A percentile compares a stretch with the other conserved stretches of the same genome.
Evolutionary conservation across 345 rosid species (phyloP).

Genomic region (Syzygium grande): DNA sequence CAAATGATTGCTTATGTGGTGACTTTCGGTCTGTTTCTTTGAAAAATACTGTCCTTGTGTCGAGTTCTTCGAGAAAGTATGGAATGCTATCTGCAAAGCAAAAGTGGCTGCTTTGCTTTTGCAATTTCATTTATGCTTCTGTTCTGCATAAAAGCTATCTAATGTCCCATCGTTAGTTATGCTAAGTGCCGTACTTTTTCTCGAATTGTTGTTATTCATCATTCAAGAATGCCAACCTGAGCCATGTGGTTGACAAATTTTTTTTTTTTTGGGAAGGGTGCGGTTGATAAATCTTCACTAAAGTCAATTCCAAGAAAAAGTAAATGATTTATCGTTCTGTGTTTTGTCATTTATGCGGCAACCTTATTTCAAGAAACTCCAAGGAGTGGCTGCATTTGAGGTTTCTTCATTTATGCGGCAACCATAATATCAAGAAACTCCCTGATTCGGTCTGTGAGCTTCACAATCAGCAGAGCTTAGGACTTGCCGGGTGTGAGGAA

Average conservation of each 20-base stretch:
- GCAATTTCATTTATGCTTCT: neutral
- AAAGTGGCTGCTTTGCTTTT: neutral
- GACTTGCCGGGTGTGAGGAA: neutral
- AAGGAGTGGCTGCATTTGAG: constrained; percentile 7
- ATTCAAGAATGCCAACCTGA: neutral
- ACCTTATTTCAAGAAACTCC: too few relatives aligned
- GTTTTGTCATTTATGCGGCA: neutral
- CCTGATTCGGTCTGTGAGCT: constrained; percentile 16
- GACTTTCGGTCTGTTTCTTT: neutral
- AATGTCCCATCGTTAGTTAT: neutral
- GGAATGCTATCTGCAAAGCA: neutral
- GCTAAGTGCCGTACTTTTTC: too few relatives aligned
- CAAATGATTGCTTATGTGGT: neutral
- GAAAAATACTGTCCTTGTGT: neutral
- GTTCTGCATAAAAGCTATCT: neutral
- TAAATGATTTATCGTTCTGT: neutral
- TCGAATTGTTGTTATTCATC: neutral
- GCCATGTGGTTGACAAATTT: neutral
- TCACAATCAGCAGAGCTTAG: constrained; percentile 8
- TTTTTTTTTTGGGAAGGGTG: too few relatives aligned
- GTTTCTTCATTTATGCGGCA: constrained; percentile 4
- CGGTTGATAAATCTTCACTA: neutral
- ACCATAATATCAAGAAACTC: neutral
- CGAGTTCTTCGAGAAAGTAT: neutral
- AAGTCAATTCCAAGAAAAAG: neutral